Evolutionary conservation across 495 filamentous ascomycete genomes (phyloP).

Genomic region (Saxophila tyrrhenica): DNA sequence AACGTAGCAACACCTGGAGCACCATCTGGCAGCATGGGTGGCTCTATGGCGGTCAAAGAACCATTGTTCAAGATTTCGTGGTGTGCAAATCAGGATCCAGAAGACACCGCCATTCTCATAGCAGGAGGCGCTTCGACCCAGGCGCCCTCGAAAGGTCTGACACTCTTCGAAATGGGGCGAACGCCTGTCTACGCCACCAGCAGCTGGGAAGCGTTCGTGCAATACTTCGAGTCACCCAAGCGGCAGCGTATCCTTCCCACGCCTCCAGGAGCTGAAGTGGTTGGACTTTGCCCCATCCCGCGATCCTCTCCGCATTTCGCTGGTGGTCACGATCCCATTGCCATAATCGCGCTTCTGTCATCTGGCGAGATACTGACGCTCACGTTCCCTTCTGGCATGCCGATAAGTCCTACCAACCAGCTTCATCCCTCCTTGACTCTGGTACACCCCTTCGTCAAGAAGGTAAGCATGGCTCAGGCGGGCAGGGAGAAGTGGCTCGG

Average conservation of each 20-base stretch:
- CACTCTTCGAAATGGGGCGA: conserved; percentile 75
- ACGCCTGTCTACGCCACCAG: conserved; percentile 87
- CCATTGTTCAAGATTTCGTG: conserved; percentile 70
- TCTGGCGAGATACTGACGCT: conserved; percentile 82
- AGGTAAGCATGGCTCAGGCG: conserved; percentile 52
- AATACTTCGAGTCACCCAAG: conserved; percentile 65
- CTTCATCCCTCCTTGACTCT: conserved; percentile 72
- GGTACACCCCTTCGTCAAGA: conserved; percentile 76
- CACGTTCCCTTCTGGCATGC: conserved; percentile 81
- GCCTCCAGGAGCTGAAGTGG: conserved; percentile 65
- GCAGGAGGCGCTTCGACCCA: conserved; percentile 63
- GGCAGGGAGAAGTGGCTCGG: conserved; percentile 77
- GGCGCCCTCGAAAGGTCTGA: conserved; percentile 59
- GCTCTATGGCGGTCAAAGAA: conserved; percentile 45
- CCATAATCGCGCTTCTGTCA: conserved; percentile 61
- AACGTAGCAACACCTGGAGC: conserved; percentile 54
- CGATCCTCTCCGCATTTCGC: conserved; percentile 71
- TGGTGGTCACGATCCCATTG: conserved; percentile 81
- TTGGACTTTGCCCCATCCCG: conserved; percentile 76
- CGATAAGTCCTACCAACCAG: conserved; percentile 83
- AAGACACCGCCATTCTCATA: conserved; percentile 82
- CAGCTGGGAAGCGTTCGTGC: conserved; percentile 67
- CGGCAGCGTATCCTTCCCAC: conserved; percentile 57
- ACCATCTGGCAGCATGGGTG: conserved; percentile 31
- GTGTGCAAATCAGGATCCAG: conserved; percentile 85